These are phyloP conservation scores for Lipomyces yamadae DNA, from an alignment of 805 yeast genomes.

Conservation along the genomic window DNA sequence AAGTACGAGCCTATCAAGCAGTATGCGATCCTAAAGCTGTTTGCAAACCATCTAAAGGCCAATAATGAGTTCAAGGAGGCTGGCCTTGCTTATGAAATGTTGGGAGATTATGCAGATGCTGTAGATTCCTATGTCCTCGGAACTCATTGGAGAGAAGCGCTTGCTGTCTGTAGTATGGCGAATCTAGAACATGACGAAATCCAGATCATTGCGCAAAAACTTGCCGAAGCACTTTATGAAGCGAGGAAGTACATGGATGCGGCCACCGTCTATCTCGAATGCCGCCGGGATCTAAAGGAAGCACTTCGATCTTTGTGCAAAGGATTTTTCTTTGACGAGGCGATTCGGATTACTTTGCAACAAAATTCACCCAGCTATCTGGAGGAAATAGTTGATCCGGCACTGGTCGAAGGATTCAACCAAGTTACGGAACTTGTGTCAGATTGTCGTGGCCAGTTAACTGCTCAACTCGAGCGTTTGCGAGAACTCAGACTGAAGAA, in stretches of 20 bases:
- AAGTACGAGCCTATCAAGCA: conserved; percentile 61
- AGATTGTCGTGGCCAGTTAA: conserved; percentile 87
- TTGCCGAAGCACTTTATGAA: conserved; percentile 64
- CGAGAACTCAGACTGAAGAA: conserved; percentile 86
- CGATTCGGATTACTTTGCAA: conserved; percentile 65
- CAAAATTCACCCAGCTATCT: conserved; percentile 49
- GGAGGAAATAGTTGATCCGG: conserved; percentile 66
- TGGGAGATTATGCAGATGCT: conserved; percentile 63
- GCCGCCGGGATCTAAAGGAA: conserved; percentile 62
- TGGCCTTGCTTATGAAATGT: conserved; percentile 74
- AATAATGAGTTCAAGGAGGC: conserved; percentile 65
- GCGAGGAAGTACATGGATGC: conserved; percentile 74
- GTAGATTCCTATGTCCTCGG: conserved; percentile 70
- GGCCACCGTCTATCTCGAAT: conserved; percentile 71
- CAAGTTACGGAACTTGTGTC: conserved; percentile 83
- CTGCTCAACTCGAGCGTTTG: conserved; percentile 80
- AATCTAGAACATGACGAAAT: conserved; percentile 50
- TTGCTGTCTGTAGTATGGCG: conserved; percentile 57
- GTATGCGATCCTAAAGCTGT: conserved; percentile 56
- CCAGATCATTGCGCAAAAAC: conserved; percentile 55
- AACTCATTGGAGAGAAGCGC: conserved; percentile 84
- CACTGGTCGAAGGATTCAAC: conserved; percentile 86
- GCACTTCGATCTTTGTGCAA: conserved; percentile 74
- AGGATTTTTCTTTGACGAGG: conserved; percentile 74
- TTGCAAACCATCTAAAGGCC: conserved; percentile 63